These are phyloP conservation scores for Hericium rajendrae DNA, from an alignment of 768 basidiomycete species.

Conservation along the genomic window DNA sequence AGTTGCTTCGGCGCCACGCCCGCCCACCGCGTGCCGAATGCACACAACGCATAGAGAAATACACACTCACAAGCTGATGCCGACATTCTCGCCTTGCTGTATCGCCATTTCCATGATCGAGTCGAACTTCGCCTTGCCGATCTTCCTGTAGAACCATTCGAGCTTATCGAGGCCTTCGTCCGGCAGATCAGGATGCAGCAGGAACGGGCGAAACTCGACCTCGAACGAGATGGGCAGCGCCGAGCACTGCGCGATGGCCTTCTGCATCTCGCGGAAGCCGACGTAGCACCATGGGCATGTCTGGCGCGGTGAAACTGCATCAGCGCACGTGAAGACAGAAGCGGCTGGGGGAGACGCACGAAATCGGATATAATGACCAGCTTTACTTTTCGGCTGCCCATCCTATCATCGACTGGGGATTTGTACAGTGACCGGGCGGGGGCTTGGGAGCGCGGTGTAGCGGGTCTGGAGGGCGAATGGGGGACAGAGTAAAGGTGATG, in stretches of 20 bases:
- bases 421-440: no score
- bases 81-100: slow-evolving; percentile 28
- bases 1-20: neutral
- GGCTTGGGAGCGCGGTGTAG: no score
- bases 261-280: slow-evolving; percentile 29
- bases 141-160: slow-evolving; percentile 24
- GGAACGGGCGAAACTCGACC: slow-evolving; percentile 38
- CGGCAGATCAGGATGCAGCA: slow-evolving; percentile 30
- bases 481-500: no score
- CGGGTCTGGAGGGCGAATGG: no score
- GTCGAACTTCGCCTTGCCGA: slow-evolving; percentile 30
- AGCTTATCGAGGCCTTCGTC: slow-evolving; percentile 19
- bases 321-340: neutral
- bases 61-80: slow-evolving; percentile 34
- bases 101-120: slow-evolving; percentile 22
- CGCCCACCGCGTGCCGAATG: neutral
- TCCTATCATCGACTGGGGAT: slow-evolving; percentile 1
- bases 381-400: slow-evolving; percentile 12
- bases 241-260: slow-evolving; percentile 25
- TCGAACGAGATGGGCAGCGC: slow-evolving; percentile 27
- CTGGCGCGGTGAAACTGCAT: slow-evolving; percentile 15
- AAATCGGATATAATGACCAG: slow-evolving; percentile 23
- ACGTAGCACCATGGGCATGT: slow-evolving; percentile 35
- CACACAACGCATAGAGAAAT: neutral
- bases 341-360: slow-evolving; percentile 17